Percentiles rank a stretch among this genome's conserved stretches.
phyloP scores from a whole-genome alignment of 352 stramenopile genomes.

The Globisporangium cederbergense region DNA sequence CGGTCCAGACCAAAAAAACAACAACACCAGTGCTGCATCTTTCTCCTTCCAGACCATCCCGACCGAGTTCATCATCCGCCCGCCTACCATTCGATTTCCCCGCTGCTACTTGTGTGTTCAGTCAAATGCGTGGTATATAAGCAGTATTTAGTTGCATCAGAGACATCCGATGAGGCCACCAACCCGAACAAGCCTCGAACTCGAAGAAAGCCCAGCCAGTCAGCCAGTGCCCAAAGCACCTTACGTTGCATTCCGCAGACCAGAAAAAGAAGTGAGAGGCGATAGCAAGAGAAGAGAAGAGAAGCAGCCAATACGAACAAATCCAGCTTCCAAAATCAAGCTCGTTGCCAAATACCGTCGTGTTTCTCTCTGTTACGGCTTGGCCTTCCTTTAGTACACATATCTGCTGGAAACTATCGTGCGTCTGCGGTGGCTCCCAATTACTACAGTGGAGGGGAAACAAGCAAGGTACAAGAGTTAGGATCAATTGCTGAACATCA shows the following conservation, averaged over 20 bases:
- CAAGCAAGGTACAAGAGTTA: constrained; percentile 1
- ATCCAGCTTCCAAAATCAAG: constrained; percentile 1
- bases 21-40: not conserved
- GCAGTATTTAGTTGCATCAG: constrained; percentile 11
- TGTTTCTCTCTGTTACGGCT: not conserved
- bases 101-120: constrained; percentile 8
- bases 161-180: constrained; percentile 5
- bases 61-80: not conserved
- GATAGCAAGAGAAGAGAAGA: not conserved
- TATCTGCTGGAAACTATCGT: not conserved
- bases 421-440: not conserved
- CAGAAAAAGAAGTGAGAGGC: constrained; percentile 7
- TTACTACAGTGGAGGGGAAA: not conserved
- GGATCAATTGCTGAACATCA: not conserved
- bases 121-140: constrained; percentile 4
- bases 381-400: not conserved
- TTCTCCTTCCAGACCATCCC: constrained; percentile 5
- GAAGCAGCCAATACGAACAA: not conserved
- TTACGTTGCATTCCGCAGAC: constrained; percentile 1
- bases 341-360: not conserved
- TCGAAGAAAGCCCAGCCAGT: not conserved
- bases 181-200: not conserved
- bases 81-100: not conserved
- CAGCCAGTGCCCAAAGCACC: not conserved
- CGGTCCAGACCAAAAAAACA: constrained; percentile 2